Base-by-base conservation (phyloP, 192 early-diverging fungal species). In the Phlyctochytrium arcticum region DNA sequence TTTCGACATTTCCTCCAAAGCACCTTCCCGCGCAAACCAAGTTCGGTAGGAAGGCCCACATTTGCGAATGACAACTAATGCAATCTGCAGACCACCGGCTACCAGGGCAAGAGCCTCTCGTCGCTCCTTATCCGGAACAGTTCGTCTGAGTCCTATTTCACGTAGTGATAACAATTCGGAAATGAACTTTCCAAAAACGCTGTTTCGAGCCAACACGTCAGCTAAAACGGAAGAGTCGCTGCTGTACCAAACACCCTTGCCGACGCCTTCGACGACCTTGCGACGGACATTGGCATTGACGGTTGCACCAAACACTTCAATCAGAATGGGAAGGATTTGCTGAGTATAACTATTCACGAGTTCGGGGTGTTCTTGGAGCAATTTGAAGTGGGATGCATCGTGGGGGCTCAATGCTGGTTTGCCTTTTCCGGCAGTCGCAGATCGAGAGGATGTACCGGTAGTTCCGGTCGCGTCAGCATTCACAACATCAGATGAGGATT, bases 11-110 rank as follows among this genome's bases (percentile, higher is more conserved):
- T 66, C 64, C 29, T 57, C 42, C 64, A 66, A 32, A 37, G 92
- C 85, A 3, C 93, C 93, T 54, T 94, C 93, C 23, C 90, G 75
- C 34, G 80, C 71, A 69, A 96, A 88, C 54, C 77, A 77, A 6
- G 56, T 65, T 8, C 62, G 57, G 65, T 87, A 92, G 5, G 68
- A 21, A 2, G 72, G 67, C 0, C 88, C 87, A 12, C 89, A 74
- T 58, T 83, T 88, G 10, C 77, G 75, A 46, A 89, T 66, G 6
- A 92, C 78, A 1, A 92, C 60, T 9, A 76, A 61, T 4, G 84
- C 64, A n/a, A 91, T 75, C 49, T 85, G 82, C 4, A 92, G 62
- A 1, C 85, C 84, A 8, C 73, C 80, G 0, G 76, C 64, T 9
- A 89, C 71, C 15, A 86, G 58, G 1, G 78, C 19, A 26, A 77